Base-by-base conservation (phyloP, 2,329 filamentous ascomycete genomes). In the Corinectria fuckeliana region DNA sequence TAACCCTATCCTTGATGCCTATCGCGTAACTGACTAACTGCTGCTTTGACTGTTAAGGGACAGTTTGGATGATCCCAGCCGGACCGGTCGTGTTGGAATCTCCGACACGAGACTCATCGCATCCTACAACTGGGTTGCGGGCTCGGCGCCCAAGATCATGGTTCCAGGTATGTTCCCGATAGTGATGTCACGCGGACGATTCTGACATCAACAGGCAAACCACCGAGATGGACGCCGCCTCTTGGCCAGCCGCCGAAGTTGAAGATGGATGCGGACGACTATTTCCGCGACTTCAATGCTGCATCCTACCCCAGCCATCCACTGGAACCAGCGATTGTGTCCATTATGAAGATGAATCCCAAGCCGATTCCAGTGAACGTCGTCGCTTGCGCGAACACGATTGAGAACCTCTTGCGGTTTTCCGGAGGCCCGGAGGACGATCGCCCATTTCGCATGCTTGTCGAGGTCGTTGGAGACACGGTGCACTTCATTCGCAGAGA, bases 401-500 rank as follows among this genome's bases (percentile, higher is more conserved):
- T 91, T 0, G 84, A 86, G 0, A 88, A 85, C 66, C 79, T 91
- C 0, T 74, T 89, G 1, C 79, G 85, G 1, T 90, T 88, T 62
- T 75, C 79, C 4, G 74, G 78, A 2, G 76, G 76, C 0, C 60
- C 76, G 2, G 75, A 81, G 13, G 77, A 77, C 45, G 75, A 82
- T n/a, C 80, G 77, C 50, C 53, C 77, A 0, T 90, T 90, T 64
- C 81, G 87, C 2, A 85, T 90, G 59, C 75, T 83, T 3, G 78
- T 88, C 4, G 82, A 90, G 60, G 70, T 77, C 0, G 73, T 90
- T 1, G 76, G 80, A 1, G 73, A 80, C 14, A 87, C 85, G 0
- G 79, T 90, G 0, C 88, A 91, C 73, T 81, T 92, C 48, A 72
- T 88, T 11, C 84, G 88, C 1, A 80, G 84, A 20, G 87, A 89